These are phyloP conservation scores for Viridothelium virens DNA, from an alignment of 495 filamentous ascomycete genomes.

Conservation along the genomic window DNA sequence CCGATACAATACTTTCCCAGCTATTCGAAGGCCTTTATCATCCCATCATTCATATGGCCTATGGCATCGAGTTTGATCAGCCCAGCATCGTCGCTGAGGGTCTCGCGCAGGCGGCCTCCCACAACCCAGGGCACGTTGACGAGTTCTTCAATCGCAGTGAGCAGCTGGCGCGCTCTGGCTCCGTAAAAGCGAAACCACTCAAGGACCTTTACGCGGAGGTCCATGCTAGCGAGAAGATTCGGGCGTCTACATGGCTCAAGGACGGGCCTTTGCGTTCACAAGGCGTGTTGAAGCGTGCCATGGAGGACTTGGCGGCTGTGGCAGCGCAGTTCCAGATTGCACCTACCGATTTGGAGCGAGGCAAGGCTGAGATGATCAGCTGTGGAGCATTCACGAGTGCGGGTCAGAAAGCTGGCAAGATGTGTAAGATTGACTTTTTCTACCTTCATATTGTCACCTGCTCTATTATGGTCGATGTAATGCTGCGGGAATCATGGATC, in stretches of 20 bases:
- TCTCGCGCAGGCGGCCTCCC: constrained; percentile 35
- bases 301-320: constrained; percentile 2
- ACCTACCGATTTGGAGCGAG: neutral
- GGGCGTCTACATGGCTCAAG: neutral
- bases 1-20: constrained; percentile 32
- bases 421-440: constrained; percentile 39
- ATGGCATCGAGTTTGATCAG: constrained; percentile 38
- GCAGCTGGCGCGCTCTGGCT: constrained; percentile 12
- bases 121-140: constrained; percentile 26
- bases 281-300: neutral
- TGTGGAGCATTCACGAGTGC: constrained; percentile 2
- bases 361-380: constrained; percentile 9
- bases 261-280: neutral
- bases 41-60: constrained; percentile 39
- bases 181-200: neutral
- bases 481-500: constrained; percentile 27
- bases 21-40: constrained; percentile 34
- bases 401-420: constrained; percentile 24
- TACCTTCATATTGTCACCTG: constrained; percentile 38
- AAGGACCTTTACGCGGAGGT: constrained; percentile 5
- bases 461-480: constrained; percentile 30
- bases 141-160: constrained; percentile 19
- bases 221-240: neutral
- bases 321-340: constrained; percentile 2
- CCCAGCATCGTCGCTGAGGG: constrained; percentile 35